These are phyloP conservation scores for Yamadazyma phyllophila DNA, from an alignment of 805 yeast genomes.

Conservation along the genomic window DNA sequence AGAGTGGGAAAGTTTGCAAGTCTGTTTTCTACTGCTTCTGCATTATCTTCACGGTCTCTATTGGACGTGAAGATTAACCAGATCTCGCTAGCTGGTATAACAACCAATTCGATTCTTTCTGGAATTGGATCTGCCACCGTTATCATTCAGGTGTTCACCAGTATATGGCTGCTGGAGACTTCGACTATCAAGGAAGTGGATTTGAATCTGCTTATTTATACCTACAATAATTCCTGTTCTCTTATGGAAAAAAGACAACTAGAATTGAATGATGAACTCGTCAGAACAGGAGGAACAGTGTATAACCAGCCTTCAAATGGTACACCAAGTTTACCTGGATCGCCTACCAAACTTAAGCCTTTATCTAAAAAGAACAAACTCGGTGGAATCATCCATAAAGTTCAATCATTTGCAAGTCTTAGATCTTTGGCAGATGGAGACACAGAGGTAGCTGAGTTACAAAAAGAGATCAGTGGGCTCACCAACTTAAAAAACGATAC, in stretches of 20 bases:
- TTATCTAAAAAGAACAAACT: constrained; percentile 17
- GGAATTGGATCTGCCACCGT: constrained; percentile 54
- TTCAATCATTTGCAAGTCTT: constrained; percentile 41
- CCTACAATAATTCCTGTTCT: constrained; percentile 41
- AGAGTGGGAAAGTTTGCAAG: constrained; percentile 24
- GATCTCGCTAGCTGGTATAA: constrained; percentile 47
- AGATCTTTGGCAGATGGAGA: constrained; percentile 16
- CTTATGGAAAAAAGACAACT: constrained; percentile 32
- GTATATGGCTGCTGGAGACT: neutral
- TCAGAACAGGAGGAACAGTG: constrained; percentile 23
- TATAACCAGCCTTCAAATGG: constrained; percentile 16
- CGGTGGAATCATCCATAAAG: constrained; percentile 35
- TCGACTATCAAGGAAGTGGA: constrained; percentile 27
- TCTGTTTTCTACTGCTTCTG: constrained; percentile 4
- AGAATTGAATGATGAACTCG: constrained; percentile 25
- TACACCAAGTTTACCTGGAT: constrained; percentile 6
- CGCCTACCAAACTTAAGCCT: constrained; percentile 4
- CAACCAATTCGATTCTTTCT: constrained; percentile 48
- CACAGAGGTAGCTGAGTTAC: constrained; percentile 31
- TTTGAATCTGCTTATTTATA: constrained; percentile 31
- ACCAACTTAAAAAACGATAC: constrained; percentile 1
- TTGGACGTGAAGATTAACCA: constrained; percentile 45
- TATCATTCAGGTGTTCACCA: constrained; percentile 25
- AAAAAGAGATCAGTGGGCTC: constrained; percentile 39
- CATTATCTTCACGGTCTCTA: constrained; percentile 19